A percentile compares a stretch with the other conserved stretches of the same genome.
Evolutionary conservation across 2,329 filamentous ascomycete species (phyloP).

Genomic region (Niveomyces coronatus): DNA sequence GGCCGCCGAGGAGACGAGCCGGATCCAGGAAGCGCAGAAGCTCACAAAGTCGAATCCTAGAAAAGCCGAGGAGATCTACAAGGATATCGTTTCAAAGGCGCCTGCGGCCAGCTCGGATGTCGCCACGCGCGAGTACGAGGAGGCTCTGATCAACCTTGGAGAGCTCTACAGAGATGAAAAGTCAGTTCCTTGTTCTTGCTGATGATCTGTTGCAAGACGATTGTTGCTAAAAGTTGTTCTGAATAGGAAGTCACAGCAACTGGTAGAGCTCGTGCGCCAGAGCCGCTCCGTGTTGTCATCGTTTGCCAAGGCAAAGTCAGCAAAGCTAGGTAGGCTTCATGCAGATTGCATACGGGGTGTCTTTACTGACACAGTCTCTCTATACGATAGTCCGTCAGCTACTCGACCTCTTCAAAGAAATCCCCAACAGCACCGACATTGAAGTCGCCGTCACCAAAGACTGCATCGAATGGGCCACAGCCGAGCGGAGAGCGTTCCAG

Average conservation of each 20-base stretch:
- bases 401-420: conserved; percentile 87
- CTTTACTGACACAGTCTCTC: conserved; percentile 4
- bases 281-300: conserved; percentile 86
- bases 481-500: conserved; percentile 88
- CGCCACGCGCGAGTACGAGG: conserved; percentile 84
- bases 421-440: conserved; percentile 88
- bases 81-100: conserved; percentile 77
- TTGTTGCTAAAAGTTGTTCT: no score
- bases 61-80: conserved; percentile 81
- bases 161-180: conserved; percentile 87
- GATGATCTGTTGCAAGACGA: no score
- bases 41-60: conserved; percentile 68
- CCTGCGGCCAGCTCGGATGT: conserved; percentile 75
- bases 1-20: conserved; percentile 48
- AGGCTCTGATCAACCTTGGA: conserved; percentile 76
- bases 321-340: conserved; percentile 71
- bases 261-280: conserved; percentile 81
- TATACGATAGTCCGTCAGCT: conserved; percentile 79
- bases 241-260: conserved; percentile 68
- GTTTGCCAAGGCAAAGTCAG: conserved; percentile 97
- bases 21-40: conserved; percentile 84
- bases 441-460: conserved; percentile 95
- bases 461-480: conserved; percentile 98
- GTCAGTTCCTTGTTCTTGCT: no score
- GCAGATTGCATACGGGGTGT: neutral